Evolutionary conservation across 129 eudicot species (phyloP).

Genomic region (Smallanthus sonchifolius): DNA sequence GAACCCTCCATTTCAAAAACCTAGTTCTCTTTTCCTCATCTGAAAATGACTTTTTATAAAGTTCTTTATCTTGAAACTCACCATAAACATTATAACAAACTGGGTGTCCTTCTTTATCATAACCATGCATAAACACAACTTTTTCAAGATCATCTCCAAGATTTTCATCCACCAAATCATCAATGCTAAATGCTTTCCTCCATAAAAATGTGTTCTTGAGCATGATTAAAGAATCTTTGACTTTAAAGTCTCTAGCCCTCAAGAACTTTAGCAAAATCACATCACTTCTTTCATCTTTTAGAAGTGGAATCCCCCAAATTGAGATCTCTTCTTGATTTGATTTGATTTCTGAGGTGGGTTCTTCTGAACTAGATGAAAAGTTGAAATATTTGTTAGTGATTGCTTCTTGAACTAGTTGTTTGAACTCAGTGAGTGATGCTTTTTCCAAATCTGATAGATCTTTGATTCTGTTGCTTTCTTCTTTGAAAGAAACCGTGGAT

Average conservation of each 20-base stretch:
- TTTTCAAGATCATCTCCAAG: neutral
- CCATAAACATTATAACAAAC: conserved; percentile 71
- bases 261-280: conserved; percentile 6
- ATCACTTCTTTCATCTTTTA: conserved; percentile 2
- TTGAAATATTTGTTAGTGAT: neutral
- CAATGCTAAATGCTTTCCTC: conserved; percentile 10
- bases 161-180: conserved; percentile 11
- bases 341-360: conserved; percentile 6
- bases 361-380: neutral
- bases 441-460: neutral
- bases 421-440: neutral
- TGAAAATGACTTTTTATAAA: conserved; percentile 60
- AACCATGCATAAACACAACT: conserved; percentile 9
- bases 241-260: conserved; percentile 5
- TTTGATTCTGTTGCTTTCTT: conserved; percentile 6
- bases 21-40: conserved; percentile 64
- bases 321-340: neutral
- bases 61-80: conserved; percentile 78
- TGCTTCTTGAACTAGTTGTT: neutral
- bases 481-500: conserved; percentile 6
- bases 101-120: conserved; percentile 2
- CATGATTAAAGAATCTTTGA: neutral
- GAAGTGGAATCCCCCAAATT: neutral
- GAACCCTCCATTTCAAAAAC: conserved; percentile 50
- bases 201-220: neutral